phyloP scores from a whole-genome alignment of 75 land plant species.

The Ceratopteris richardii region DNA sequence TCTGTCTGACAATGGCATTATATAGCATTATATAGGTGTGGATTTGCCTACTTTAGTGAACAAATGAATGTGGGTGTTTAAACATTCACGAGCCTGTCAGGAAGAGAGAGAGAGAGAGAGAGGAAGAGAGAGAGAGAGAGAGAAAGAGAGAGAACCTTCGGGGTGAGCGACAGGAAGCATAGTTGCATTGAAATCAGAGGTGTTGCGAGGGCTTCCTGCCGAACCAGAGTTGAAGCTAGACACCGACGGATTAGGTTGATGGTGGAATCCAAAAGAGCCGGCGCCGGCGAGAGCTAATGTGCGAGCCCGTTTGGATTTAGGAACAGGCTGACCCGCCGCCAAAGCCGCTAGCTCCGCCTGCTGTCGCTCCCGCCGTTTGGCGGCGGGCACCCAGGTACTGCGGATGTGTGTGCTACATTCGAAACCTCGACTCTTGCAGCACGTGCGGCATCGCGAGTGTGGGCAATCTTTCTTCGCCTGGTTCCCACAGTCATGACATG shows the following conservation, averaged over 20 bases:
- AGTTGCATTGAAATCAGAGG: too few relatives aligned
- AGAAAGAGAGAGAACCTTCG: constrained; percentile 31
- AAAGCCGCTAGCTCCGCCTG: constrained; percentile 36
- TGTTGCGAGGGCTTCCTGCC: too few relatives aligned
- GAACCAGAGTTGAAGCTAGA: too few relatives aligned
- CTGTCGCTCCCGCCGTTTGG: constrained; percentile 55
- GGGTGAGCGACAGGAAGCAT: too few relatives aligned
- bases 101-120: constrained; percentile 49
- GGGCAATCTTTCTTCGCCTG: constrained; percentile 89
- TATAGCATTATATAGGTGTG: too few relatives aligned
- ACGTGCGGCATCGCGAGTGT: constrained; percentile 58
- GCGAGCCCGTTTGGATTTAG: constrained; percentile 26
- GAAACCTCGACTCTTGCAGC: constrained; percentile 61
- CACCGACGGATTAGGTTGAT: too few relatives aligned
- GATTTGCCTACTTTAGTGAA: too few relatives aligned
- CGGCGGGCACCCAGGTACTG: constrained; percentile 91
- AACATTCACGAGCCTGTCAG: too few relatives aligned
- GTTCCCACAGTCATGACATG: constrained; percentile 84
- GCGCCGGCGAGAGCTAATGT: constrained; percentile 15
- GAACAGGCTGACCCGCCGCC: constrained; percentile 25
- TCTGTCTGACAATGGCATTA: too few relatives aligned
- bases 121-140: constrained; percentile 45
- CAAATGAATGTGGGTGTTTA: too few relatives aligned
- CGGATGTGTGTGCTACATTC: constrained; percentile 75
- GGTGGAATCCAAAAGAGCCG: background rate